Percentiles rank a stretch among this genome's conserved stretches.
phyloP scores from a whole-genome alignment of 2,329 filamentous ascomycete species.

The Tolypocladium guangdongense region DNA sequence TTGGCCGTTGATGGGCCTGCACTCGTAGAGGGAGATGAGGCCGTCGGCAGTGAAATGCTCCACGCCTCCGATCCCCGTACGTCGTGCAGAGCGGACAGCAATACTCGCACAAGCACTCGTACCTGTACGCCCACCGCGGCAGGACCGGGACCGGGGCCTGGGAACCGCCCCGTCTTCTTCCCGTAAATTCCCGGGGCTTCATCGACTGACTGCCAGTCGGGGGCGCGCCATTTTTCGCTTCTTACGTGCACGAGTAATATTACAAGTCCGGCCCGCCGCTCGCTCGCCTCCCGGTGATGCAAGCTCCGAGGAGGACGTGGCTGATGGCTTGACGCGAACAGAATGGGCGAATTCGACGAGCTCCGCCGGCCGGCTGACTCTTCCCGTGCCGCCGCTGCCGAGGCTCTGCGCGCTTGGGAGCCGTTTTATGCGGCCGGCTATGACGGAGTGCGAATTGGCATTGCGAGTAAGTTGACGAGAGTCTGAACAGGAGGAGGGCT shows the following conservation, averaged over 20 bases:
- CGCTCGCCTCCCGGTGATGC: background rate
- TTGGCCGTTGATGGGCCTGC: background rate
- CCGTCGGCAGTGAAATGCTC: too few relatives aligned
- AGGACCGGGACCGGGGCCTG: background rate
- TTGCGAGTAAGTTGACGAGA: too few relatives aligned
- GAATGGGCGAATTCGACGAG: background rate
- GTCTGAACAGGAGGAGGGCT: background rate
- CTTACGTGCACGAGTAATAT: too few relatives aligned
- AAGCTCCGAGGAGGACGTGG: background rate
- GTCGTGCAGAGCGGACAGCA: too few relatives aligned
- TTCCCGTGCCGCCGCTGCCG: slow-evolving; percentile 2
- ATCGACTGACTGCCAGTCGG: background rate
- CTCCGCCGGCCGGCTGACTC: background rate
- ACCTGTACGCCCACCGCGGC: too few relatives aligned
- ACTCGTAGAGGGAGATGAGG: background rate
- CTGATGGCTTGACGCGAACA: too few relatives aligned
- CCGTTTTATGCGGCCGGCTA: background rate
- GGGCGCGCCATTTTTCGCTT: background rate
- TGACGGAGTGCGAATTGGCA: too few relatives aligned
- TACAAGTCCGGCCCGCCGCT: background rate
- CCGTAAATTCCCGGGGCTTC: background rate
- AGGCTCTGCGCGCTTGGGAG: background rate
- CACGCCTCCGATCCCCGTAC: too few relatives aligned
- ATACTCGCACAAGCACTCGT: too few relatives aligned
- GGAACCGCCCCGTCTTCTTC: background rate